Evolutionary conservation across 257 asterid species (phyloP).

Genomic region (Solanum pinnatisectum): DNA sequence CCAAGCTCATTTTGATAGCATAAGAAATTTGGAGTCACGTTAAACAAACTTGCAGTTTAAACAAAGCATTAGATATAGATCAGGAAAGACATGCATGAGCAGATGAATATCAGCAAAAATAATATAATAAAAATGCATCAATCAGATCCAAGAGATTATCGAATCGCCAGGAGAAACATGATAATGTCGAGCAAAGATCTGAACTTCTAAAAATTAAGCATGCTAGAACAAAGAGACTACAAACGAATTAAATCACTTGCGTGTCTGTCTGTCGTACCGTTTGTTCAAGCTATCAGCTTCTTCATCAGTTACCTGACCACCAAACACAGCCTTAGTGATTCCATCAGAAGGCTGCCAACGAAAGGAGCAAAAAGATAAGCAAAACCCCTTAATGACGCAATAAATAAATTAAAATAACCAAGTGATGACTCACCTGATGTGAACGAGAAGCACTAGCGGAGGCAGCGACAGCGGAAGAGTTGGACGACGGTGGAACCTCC

Average conservation of each 20-base stretch:
- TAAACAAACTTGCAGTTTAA: background rate
- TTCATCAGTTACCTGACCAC: constrained; percentile 85
- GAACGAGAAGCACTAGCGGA: constrained; percentile 28
- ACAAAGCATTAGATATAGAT: background rate
- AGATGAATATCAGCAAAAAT: background rate
- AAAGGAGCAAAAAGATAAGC: background rate
- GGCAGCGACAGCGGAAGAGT: constrained; percentile 9
- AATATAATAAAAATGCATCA: background rate
- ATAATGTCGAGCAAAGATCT: no score
- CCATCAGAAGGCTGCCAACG: constrained; percentile 54
- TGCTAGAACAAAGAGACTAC: background rate
- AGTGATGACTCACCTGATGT: constrained; percentile 27
- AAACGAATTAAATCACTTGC: background rate
- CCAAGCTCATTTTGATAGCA: background rate
- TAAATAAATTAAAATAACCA: background rate
- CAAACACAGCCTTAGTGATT: constrained; percentile 69
- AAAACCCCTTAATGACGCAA: background rate
- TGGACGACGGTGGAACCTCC: constrained; percentile 25
- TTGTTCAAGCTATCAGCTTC: constrained; percentile 81
- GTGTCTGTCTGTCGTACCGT: constrained; percentile 29
- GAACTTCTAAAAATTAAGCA: background rate
- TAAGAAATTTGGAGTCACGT: background rate
- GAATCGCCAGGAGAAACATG: background rate
- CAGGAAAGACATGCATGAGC: background rate
- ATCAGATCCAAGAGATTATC: background rate